Percentiles rank a stretch among this genome's conserved stretches.
These are phyloP conservation scores for Paecilomyces niveus DNA, from an alignment of 2,329 filamentous ascomycete genomes.

Conservation along the genomic window DNA sequence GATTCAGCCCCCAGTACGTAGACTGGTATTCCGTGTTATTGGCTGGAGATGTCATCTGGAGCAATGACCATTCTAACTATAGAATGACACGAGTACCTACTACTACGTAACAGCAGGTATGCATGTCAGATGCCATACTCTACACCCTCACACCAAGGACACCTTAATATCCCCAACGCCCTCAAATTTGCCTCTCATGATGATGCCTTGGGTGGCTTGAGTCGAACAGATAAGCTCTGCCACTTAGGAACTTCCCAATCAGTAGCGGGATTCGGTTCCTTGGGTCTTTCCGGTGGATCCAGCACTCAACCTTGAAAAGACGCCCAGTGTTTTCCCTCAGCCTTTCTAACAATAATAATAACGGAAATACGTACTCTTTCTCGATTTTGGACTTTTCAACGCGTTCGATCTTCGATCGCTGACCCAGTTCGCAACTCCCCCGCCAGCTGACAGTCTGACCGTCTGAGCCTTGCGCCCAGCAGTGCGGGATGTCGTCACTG, in stretches of 20 bases:
- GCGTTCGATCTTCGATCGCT: too few relatives aligned
- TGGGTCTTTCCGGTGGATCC: background rate
- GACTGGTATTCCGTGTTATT: too few relatives aligned
- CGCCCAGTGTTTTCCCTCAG: background rate
- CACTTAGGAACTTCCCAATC: background rate
- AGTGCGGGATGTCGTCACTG: background rate
- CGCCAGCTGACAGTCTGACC: background rate
- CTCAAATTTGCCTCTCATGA: background rate
- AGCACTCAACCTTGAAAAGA: background rate
- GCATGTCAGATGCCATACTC: too few relatives aligned
- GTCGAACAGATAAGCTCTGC: background rate
- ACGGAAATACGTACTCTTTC: background rate
- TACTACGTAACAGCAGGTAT: too few relatives aligned
- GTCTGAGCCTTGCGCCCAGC: background rate
- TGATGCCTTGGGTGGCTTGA: background rate
- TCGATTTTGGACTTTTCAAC: background rate
- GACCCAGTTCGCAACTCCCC: background rate
- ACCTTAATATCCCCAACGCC: too few relatives aligned
- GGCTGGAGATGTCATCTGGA: too few relatives aligned
- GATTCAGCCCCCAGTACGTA: too few relatives aligned
- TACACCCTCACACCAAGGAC: too few relatives aligned
- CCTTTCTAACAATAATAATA: background rate
- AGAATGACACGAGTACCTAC: too few relatives aligned
- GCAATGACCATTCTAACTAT: too few relatives aligned
- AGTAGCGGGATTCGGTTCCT: background rate